Evolutionary conservation across 371 early-diverging fungal genomes (phyloP).

Genomic region (Rhizopus microsporus): DNA sequence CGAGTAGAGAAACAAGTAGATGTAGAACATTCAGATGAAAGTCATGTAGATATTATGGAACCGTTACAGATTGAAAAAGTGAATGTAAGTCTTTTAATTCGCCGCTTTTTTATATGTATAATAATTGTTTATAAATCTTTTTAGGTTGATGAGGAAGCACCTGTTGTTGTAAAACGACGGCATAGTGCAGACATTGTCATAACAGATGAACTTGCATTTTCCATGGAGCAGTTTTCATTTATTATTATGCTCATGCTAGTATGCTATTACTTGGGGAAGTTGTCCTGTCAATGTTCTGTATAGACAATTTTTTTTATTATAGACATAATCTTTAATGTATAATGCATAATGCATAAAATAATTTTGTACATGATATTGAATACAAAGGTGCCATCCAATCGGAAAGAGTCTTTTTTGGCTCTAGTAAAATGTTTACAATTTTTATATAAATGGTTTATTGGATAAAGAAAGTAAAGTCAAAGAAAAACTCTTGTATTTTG

Average conservation of each 20-base stretch:
- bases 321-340: no score
- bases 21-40: background rate
- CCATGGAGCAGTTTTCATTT: constrained; percentile 43
- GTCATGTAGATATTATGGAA: background rate
- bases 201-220: constrained; percentile 49
- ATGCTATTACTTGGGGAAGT: constrained; percentile 52
- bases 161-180: constrained; percentile 11
- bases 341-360: no score
- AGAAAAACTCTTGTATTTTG: no score
- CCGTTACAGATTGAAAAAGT: background rate
- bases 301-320: background rate
- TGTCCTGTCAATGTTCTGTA: constrained; percentile 41
- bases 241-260: constrained; percentile 41
- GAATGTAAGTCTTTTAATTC: background rate
- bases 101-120: background rate
- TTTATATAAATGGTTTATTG: no score
- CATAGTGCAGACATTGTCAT: constrained; percentile 37
- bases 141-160: background rate
- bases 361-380: no score
- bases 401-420: no score
- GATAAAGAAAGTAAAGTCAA: no score
- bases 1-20: background rate
- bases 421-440: no score
- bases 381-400: no score
- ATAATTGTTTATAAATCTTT: background rate